A percentile compares a stretch with the other conserved stretches of the same genome.
Conservation (phyloP, 768 basidiomycete genomes). For the Leccinum subgranulosum region DNA sequence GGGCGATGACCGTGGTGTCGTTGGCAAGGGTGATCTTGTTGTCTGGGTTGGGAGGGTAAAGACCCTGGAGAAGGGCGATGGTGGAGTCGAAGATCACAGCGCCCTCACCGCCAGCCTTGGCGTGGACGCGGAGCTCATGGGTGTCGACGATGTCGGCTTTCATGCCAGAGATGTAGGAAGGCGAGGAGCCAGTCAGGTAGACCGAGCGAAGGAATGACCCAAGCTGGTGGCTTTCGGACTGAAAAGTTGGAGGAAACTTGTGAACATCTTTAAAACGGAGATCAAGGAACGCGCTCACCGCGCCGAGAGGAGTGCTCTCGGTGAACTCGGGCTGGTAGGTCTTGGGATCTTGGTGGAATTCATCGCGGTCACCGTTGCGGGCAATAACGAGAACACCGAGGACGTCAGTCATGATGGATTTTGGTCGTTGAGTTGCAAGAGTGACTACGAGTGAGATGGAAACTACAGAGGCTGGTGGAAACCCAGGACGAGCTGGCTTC, state of each 20-base stretch:
- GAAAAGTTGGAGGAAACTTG: neutral
- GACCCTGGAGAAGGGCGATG: constrained; percentile 79
- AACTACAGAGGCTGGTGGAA: constrained; percentile 17
- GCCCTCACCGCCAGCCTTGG: constrained; percentile 83
- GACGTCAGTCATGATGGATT: constrained; percentile 43
- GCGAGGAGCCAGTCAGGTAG: constrained; percentile 64
- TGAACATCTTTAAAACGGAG: neutral
- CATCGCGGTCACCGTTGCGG: constrained; percentile 73
- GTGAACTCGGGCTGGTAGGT: constrained; percentile 62
- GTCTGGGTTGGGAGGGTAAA: constrained; percentile 75
- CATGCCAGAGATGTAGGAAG: constrained; percentile 67
- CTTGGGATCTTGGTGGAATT: constrained; percentile 67
- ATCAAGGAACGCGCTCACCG: constrained; percentile 39
- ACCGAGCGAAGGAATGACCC: constrained; percentile 59
- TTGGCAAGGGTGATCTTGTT: constrained; percentile 80
- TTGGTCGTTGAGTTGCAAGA: constrained; percentile 10
- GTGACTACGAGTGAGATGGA: constrained; percentile 16
- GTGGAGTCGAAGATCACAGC: constrained; percentile 85
- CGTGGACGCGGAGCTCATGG: constrained; percentile 68
- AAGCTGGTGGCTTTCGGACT: constrained; percentile 69
- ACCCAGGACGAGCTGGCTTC: constrained; percentile 2
- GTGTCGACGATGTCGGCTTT: constrained; percentile 68
- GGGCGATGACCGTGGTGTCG: constrained; percentile 64
- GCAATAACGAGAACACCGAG: constrained; percentile 76
- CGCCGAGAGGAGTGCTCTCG: constrained; percentile 73